Base-by-base conservation (phyloP, 176 grass and related monocot genomes). In the Carex myosuroides region DNA sequence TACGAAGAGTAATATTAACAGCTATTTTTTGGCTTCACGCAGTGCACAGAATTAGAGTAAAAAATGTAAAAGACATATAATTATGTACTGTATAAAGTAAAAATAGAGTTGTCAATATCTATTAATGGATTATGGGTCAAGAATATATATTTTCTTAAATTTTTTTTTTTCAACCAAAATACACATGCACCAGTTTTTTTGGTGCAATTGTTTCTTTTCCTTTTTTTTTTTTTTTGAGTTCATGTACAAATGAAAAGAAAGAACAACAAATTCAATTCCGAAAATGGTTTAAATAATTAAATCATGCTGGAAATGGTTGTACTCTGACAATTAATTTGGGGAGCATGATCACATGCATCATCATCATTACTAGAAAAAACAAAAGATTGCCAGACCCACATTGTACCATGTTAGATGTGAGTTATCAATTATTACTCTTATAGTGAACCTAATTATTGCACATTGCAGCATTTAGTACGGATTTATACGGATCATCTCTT, bases 361-460 rank as follows among this genome's bases (percentile, higher is more conserved):
- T 63, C 42, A 82, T 63, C 42, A 80, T 62, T 58, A 62, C 57
- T 63, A 81, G 8, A 44, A 82, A 82, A 46, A 82, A 64, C 20
- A 65, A 64, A 82, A 82, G 8, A 29, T 82, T 0, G 20, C 6
- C 22, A 52, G 79, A 82, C 58, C 79, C 79, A 82, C 57, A 64
- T 8, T 82, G 79, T 64, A 82, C 58, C 59, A 64, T 26, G 79
- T 64, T 64, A 66, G 62, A 82, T 82, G 79, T 48, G 79, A 82
- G 79, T 13, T 66, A 66, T 82, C 79, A 82, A 82, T 82, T 52
- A 61, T 79, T 16, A 10, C 53, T 59, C 17, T 37, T 56, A 26
- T 37, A 57, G 24, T 33, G 79, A 52, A 62, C 79, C 8, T 8
- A 65, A 82, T 82, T 66, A 82, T 82, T 82, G n/a, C 37, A 50